Base-by-base conservation (phyloP, 2,329 filamentous ascomycete species). In the Hypoxylon sp. region DNA sequence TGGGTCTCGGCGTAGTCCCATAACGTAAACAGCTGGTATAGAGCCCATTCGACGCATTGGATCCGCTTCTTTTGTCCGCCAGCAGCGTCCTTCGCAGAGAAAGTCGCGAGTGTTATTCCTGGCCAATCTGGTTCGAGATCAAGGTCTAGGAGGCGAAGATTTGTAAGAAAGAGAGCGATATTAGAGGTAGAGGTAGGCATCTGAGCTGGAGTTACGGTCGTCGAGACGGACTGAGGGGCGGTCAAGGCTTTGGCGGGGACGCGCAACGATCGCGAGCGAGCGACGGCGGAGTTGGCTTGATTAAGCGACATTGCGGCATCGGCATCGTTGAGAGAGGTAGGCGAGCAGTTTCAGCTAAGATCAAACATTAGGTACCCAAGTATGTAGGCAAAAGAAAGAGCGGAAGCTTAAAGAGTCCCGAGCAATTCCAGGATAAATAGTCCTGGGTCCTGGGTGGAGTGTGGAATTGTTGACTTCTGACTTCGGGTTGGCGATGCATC, bases 1-100 rank as follows among this genome's bases (percentile, higher is more conserved):
- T 86, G 85, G 17, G 93, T 87, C 71, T 92, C 90, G 10, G 90
- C 86, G 0, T 87, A 85, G 73, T 97, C 91, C 90, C 93, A 97
- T 2, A 96, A 80, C 37, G 85, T 83, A 76, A 97, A 97, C 13
- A 99, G 84, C 53, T 92, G 89, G 77, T 91, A 97, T n/a, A 98
- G 81, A 0, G 90, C 88, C 93, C 94, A 98, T 80, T 99, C 95
- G 37, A 94, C 87, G 62, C 88, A 88, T 70, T 91, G 88, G 37
- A 97, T 89, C 55, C 94, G 87, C 76, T 90, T 90, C 79, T 94
- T 95, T 77, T 94, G 91, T 55, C 91, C 91, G 66, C 90, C 88
- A 0, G 85, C 84, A 2, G 84, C 85, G 71, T 91, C 86, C 59
- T 84, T 88, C 3, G 84, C 81, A 2, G 87, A 86, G 74, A 98